These are phyloP conservation scores for Yarrowia sp. DNA, from an alignment of 805 yeast genomes.

Conservation along the genomic window DNA sequence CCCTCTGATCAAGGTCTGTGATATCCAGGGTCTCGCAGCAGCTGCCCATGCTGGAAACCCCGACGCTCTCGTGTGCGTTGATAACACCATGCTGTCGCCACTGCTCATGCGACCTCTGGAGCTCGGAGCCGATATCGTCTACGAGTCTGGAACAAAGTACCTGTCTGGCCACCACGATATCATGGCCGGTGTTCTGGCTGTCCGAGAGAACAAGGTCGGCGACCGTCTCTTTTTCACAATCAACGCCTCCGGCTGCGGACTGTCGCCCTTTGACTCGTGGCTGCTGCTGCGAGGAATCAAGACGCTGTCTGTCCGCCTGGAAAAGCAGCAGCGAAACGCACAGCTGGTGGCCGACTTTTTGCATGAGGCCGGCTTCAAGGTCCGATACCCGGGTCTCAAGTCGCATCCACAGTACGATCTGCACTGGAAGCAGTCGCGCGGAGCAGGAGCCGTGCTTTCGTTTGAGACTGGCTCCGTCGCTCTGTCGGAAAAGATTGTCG, in stretches of 20 bases:
- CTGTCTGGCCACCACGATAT: slow-evolving; percentile 94
- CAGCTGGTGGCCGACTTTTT: slow-evolving; percentile 76
- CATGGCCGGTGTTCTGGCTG: slow-evolving; percentile 93
- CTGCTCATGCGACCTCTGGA: slow-evolving; percentile 82
- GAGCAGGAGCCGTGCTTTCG: slow-evolving; percentile 88
- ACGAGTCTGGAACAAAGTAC: slow-evolving; percentile 93
- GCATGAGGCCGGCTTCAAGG: slow-evolving; percentile 70
- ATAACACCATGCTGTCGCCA: slow-evolving; percentile 98
- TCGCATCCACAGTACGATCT: slow-evolving; percentile 82
- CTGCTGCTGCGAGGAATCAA: slow-evolving; percentile 84
- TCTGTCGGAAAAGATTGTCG: slow-evolving; percentile 74
- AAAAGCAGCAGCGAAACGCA: slow-evolving; percentile 86
- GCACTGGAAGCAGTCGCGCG: slow-evolving; percentile 77
- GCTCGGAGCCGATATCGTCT: slow-evolving; percentile 87
- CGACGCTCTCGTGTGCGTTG: slow-evolving; percentile 79
- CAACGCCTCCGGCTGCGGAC: slow-evolving; percentile 89
- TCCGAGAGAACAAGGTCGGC: slow-evolving; percentile 67
- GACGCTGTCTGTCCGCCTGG: slow-evolving; percentile 84
- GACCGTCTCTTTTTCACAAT: slow-evolving; percentile 75
- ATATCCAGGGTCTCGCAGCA: slow-evolving; percentile 69
- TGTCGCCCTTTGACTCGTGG: slow-evolving; percentile 94
- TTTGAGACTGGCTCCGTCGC: slow-evolving; percentile 83
- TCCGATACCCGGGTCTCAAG: slow-evolving; percentile 84
- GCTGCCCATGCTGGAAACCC: slow-evolving; percentile 74
- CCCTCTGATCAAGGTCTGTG: slow-evolving; percentile 88